Base-by-base conservation (phyloP, 1,139 yeast species). In the Barnettozyma hawaiiensis region DNA sequence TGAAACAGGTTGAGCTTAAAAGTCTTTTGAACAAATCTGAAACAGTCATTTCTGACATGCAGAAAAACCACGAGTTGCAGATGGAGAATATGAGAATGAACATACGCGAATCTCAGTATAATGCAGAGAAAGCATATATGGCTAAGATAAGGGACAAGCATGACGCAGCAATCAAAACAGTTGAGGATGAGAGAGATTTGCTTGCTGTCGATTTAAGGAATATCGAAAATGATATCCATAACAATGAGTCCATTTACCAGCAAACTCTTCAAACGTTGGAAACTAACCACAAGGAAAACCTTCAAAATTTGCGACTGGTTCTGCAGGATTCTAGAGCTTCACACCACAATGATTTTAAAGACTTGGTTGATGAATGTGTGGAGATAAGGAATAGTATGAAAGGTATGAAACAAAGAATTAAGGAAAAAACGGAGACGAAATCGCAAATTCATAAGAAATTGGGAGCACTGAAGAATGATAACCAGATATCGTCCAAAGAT, bases 1-100 rank as follows among this genome's bases (percentile, higher is more conserved):
- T 65, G 23, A 69, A 70, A 35, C 58, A 67, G 44, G 69, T 66
- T 54, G 73, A 70, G 42, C 50, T 71, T 9, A 69, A 67, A 14
- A 69, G 65, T 40, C 60, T 65, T 18, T 53, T 55, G 18, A 47
- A 56, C 10, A 45, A 60, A 20, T 62, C 59, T 34, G 62, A 62
- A 36, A 55, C 66, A 2, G 65, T 62, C 2, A 69, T 68, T 48
- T 37, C 49, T 33, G 60, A 65, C 29, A 49, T 73, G 36, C 58
- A 61, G n/a, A 57, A 62, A 31, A 68, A 67, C 31, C 66, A 59
- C 47, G 66, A 66, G 20, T 48, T 69, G 28, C 27, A 67, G 36
- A 48, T 62, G 27, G 59, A 67, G 38, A 63, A 67, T 44, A 49
- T 71, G 43, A 60, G 62, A 19, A 54, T 66, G 4, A 62, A 65